A percentile compares a stretch with the other conserved stretches of the same genome.
Conservation (phyloP, 2,329 filamentous ascomycete species). For the Pseudopyrenochaeta lycopersici region DNA sequence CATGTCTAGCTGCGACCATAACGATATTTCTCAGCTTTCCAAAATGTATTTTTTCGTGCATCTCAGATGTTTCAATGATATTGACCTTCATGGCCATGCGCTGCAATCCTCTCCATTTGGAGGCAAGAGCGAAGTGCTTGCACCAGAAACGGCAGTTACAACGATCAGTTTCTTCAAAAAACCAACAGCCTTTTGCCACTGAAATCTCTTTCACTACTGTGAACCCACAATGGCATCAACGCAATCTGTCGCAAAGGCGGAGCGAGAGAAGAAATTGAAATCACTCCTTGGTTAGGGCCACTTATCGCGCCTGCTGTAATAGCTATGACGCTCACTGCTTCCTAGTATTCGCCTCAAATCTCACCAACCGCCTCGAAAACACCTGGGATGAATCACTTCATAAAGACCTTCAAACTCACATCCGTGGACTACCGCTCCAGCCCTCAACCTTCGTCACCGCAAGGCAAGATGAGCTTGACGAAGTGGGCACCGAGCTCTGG, state of each 20-base stretch:
- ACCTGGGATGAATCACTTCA: slow-evolving; percentile 29
- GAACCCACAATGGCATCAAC: slow-evolving; percentile 31
- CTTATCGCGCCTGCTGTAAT: neutral
- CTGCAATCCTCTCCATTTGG: too few relatives aligned
- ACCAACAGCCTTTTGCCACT: too few relatives aligned
- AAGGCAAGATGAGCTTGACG: slow-evolving; percentile 63
- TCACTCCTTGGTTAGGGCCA: slow-evolving; percentile 37
- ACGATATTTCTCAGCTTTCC: too few relatives aligned
- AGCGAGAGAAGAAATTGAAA: slow-evolving; percentile 49
- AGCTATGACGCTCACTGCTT: slow-evolving; percentile 12
- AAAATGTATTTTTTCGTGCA: too few relatives aligned
- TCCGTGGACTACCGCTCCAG: slow-evolving; percentile 51
- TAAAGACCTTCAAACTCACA: slow-evolving; percentile 51
- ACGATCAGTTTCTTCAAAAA: too few relatives aligned
- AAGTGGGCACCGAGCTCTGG: slow-evolving; percentile 68
- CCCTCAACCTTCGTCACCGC: slow-evolving; percentile 34
- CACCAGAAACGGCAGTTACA: too few relatives aligned
- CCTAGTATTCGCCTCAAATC: slow-evolving; percentile 44
- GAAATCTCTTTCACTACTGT: too few relatives aligned
- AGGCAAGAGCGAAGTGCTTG: too few relatives aligned
- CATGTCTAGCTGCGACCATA: neutral
- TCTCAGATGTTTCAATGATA: too few relatives aligned
- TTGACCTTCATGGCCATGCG: too few relatives aligned
- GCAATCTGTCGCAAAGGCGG: slow-evolving; percentile 28
- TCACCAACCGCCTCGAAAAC: slow-evolving; percentile 33